Percentiles rank a stretch among this genome's conserved stretches.
phyloP scores from a whole-genome alignment of 768 basidiomycete species.

The Phylloporus arenicola region DNA sequence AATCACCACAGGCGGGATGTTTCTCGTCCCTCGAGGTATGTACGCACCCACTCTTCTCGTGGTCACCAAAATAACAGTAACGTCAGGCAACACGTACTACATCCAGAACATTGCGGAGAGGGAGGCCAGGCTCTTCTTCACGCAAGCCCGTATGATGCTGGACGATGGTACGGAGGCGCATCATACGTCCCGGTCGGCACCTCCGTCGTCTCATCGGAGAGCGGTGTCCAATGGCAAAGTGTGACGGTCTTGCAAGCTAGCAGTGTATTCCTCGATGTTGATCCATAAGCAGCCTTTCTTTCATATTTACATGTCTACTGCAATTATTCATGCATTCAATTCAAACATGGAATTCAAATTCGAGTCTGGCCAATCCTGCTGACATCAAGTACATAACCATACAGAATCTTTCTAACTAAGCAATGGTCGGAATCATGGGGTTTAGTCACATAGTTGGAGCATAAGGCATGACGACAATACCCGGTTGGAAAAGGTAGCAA shows the following conservation, averaged over 20 bases:
- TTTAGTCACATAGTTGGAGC: constrained; percentile 14
- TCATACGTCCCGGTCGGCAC: constrained; percentile 27
- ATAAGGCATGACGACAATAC: constrained; percentile 19
- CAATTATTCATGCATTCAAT: not conserved
- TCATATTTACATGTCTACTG: not conserved
- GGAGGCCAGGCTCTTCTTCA: constrained; percentile 83
- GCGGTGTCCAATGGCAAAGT: constrained; percentile 21
- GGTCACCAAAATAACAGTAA: not conserved
- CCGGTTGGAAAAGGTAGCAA: not conserved
- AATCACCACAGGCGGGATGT: constrained; percentile 78
- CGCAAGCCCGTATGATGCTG: constrained; percentile 66
- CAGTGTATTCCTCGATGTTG: not conserved
- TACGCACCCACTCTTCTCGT: not conserved
- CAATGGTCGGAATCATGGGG: constrained; percentile 7
- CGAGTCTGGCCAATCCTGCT: not conserved
- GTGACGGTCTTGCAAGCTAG: not conserved
- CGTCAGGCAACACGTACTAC: constrained; percentile 79
- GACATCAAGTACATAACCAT: constrained; percentile 16
- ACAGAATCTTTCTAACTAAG: constrained; percentile 9
- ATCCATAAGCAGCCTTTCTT: not conserved
- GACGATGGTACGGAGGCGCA: constrained; percentile 24
- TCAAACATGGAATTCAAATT: not conserved
- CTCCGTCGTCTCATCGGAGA: constrained; percentile 26
- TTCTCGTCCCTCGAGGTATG: constrained; percentile 85
- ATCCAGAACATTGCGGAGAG: constrained; percentile 84